Base-by-base conservation (phyloP, 164 flowering plant species). In the Akebia trifoliata region DNA sequence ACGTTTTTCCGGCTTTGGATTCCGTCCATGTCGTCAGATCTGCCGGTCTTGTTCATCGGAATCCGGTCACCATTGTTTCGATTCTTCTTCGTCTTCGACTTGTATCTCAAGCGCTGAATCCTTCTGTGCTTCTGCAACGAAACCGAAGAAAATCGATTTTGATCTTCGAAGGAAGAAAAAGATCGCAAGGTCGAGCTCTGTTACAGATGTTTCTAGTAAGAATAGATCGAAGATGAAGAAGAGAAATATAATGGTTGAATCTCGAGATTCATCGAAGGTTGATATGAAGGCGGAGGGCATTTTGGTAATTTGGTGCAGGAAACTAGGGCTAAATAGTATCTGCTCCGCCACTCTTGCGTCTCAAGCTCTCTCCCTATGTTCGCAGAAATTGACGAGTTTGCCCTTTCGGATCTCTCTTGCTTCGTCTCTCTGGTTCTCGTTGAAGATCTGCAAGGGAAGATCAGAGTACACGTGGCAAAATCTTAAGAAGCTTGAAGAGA, bases 341-440 rank as follows among this genome's bases (percentile, higher is more conserved):
- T 50, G 26, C 25, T 53, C 25, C 12, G 54, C 67, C 0, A 26
- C 61, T 0, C 34, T 46, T n/a, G 79, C 74, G 8, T 57, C 68
- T 6, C 63, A 57, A 1, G 77, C 75, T 14, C 14, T 77, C 66
- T 56, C 50, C 2, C 39, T 67, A 25, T 70, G 77, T 26, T 20
- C 26, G 43, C 65, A 12, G 18, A 57, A 51, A 50, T 11, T 61
- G 48, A 56, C 61, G 69, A 60, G 28, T 30, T 26, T 78, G 62
- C 85, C 87, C 15, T 52, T 56, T 11, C 66, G 81, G 6, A 77
- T 71, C 11, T 36, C 62, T 30, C 58, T 80, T 1, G 84, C 81
- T 51, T 72, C 82, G 25, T 69, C 84, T 42, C 60, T 85, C 26
- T 82, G 87, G 91, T 38, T 64, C 2, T 73, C 78, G 2, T n/a